phyloP scores from a whole-genome alignment of 495 filamentous ascomycete species.

The Aspergillus sclerotiicarbonarius region DNA sequence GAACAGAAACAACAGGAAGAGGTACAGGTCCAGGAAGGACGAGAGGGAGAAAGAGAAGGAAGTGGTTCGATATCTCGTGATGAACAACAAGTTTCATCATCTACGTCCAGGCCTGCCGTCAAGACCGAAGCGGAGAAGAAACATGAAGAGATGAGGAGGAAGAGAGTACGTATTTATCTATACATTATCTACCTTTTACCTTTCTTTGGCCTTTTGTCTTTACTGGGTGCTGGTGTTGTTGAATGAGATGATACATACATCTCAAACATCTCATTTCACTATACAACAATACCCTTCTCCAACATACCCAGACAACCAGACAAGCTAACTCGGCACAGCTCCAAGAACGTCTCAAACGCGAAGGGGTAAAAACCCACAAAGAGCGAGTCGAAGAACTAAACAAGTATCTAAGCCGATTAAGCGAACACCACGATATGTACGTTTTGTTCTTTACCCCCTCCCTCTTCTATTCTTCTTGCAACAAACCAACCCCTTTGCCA shows the following conservation, averaged over 20 bases:
- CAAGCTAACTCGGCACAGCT: slow-evolving; percentile 17
- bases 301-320: neutral
- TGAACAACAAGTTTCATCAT: slow-evolving; percentile 15
- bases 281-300: too few relatives aligned
- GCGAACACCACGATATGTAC: slow-evolving; percentile 97
- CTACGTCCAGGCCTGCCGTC: neutral
- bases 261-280: too few relatives aligned
- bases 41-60: slow-evolving; percentile 6
- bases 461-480: slow-evolving; percentile 3
- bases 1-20: slow-evolving; percentile 4
- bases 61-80: neutral
- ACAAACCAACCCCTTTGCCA: neutral
- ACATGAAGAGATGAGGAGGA: slow-evolving; percentile 75
- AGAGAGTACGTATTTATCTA: slow-evolving; percentile 60
- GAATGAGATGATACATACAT: too few relatives aligned
- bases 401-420: slow-evolving; percentile 83
- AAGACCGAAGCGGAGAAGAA: slow-evolving; percentile 88
- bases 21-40: slow-evolving; percentile 4
- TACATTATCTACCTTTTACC: neutral
- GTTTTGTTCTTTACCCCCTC: too few relatives aligned
- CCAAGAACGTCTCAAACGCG: slow-evolving; percentile 73
- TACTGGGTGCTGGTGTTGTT: too few relatives aligned
- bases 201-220: slow-evolving; percentile 1
- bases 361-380: slow-evolving; percentile 93
- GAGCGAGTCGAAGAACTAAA: slow-evolving; percentile 95